Conservation (phyloP, 768 basidiomycete species). For the Boletus sensibilis region DNA sequence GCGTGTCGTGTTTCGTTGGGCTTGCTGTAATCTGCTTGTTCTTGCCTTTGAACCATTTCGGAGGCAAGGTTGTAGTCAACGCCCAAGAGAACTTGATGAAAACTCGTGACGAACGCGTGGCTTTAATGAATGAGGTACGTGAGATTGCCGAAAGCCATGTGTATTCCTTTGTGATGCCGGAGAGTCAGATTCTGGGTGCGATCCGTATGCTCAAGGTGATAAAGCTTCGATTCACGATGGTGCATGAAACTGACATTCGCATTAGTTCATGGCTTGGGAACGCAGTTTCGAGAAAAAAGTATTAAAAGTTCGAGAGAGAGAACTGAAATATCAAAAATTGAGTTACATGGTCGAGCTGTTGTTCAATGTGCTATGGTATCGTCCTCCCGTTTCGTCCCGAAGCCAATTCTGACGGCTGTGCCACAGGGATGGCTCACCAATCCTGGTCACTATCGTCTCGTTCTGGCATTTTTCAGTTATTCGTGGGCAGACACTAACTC, state of each 20-base stretch:
- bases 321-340: slow-evolving; percentile 79
- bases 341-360: slow-evolving; percentile 85
- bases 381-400: not conserved
- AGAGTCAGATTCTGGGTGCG: slow-evolving; percentile 64
- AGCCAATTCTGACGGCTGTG: not conserved
- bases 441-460: slow-evolving; percentile 57
- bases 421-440: slow-evolving; percentile 46
- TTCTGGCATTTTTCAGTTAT: slow-evolving; percentile 77
- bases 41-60: slow-evolving; percentile 79
- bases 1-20: slow-evolving; percentile 75
- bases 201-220: slow-evolving; percentile 84
- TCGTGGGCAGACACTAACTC: slow-evolving; percentile 66
- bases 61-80: slow-evolving; percentile 72
- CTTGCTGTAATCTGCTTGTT: slow-evolving; percentile 71
- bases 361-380: slow-evolving; percentile 56
- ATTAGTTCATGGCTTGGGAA: slow-evolving; percentile 92
- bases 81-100: slow-evolving; percentile 91
- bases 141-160: not conserved
- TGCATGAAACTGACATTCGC: not conserved
- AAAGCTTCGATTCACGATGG: not conserved
- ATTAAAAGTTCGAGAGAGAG: slow-evolving; percentile 69
- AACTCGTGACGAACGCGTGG: slow-evolving; percentile 84
- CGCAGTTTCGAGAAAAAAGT: slow-evolving; percentile 81
- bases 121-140: slow-evolving; percentile 82
- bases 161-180: not conserved